These are phyloP conservation scores for Sugiyamaella novakii DNA, from an alignment of 1,139 yeast species.

Conservation along the genomic window DNA sequence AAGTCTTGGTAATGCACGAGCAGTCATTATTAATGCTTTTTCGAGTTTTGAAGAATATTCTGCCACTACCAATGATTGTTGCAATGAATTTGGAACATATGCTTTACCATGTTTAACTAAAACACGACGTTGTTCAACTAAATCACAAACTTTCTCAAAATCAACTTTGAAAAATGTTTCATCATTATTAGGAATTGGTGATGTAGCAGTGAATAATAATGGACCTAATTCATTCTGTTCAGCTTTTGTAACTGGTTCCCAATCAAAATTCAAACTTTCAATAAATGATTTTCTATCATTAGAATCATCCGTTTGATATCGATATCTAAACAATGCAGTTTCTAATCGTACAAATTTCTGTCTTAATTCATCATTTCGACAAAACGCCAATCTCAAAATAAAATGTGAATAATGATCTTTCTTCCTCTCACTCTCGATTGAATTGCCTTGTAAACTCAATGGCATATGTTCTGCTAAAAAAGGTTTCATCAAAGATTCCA, in stretches of 20 bases:
- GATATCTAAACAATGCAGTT: conserved; percentile 66
- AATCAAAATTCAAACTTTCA: conserved; percentile 52
- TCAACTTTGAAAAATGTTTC: conserved; percentile 65
- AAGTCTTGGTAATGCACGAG: conserved; percentile 76
- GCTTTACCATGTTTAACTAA: conserved; percentile 70
- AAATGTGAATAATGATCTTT: conserved; percentile 94
- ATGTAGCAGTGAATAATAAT: conserved; percentile 45
- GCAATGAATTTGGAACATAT: conserved; percentile 82
- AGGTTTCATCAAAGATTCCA: conserved; percentile 66
- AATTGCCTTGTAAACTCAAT: conserved; percentile 43
- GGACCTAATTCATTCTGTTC: conserved; percentile 59
- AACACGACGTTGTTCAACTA: conserved; percentile 71
- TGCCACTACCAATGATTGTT: conserved; percentile 62
- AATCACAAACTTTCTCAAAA: conserved; percentile 78
- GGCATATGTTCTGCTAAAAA: conserved; percentile 68
- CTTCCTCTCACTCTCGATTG: conserved; percentile 55
- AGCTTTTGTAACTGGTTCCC: conserved; percentile 67
- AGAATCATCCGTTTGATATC: conserved; percentile 66
- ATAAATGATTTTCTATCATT: conserved; percentile 76
- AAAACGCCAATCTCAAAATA: conserved; percentile 83
- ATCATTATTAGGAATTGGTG: conserved; percentile 21
- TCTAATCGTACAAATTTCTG: conserved; percentile 78
- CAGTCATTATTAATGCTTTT: conserved; percentile 62
- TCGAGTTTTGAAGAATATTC: conserved; percentile 65
- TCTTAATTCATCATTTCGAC: conserved; percentile 82